Evolutionary conservation across 1,284 basidiomycete genomes (phyloP).

Genomic region (Schizophyllum amplum): DNA sequence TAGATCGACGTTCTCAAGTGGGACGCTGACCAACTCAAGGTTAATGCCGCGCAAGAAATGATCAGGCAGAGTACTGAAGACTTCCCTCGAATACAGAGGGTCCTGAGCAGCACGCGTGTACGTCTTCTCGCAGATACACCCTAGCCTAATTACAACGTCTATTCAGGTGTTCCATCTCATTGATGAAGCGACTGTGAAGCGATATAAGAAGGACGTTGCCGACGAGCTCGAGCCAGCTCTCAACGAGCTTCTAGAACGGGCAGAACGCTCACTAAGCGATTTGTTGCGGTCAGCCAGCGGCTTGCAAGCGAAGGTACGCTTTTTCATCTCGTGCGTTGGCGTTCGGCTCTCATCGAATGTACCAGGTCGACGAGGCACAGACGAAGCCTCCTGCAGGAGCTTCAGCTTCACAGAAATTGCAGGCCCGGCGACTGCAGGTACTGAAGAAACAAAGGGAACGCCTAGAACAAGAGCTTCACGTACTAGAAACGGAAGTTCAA

Average conservation of each 20-base stretch:
- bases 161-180: conserved; percentile 61
- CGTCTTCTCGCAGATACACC: background rate
- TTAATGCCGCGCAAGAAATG: conserved; percentile 58
- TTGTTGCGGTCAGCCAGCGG: conserved; percentile 51
- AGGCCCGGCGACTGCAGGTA: conserved; percentile 53
- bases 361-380: conserved; percentile 45
- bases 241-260: conserved; percentile 59
- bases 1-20: background rate
- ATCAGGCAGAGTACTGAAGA: conserved; percentile 62
- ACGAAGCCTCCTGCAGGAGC: conserved; percentile 35
- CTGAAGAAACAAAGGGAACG: conserved; percentile 55
- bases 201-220: conserved; percentile 62
- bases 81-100: conserved; percentile 55
- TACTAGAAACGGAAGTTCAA: conserved; percentile 52
- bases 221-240: conserved; percentile 77
- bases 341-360: background rate
- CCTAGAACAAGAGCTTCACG: conserved; percentile 45
- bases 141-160: background rate
- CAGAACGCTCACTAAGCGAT: conserved; percentile 54
- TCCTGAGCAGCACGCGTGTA: conserved; percentile 37
- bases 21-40: conserved; percentile 26
- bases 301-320: conserved; percentile 49
- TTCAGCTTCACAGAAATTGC: conserved; percentile 54
- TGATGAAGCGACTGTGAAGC: conserved; percentile 57
- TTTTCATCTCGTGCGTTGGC: background rate